Evolutionary conservation across 352 stramenopile genomes (phyloP), one percentile per base, ranked within the genome.

Genomic region (Phytophthora colocasiae): DNA sequence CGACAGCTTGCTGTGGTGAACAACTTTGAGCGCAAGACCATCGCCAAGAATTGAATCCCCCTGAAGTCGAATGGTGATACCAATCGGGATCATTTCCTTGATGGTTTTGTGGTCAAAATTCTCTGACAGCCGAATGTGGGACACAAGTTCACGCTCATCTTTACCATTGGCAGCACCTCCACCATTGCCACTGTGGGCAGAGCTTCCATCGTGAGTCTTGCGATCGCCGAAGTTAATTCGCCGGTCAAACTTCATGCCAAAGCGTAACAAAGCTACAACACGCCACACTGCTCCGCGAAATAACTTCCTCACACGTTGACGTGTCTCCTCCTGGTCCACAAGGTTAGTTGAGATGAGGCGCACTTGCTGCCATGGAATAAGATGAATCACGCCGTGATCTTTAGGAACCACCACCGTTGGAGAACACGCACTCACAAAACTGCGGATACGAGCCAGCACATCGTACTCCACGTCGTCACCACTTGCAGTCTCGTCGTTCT

Each of bases 101-200:
- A 96, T 96, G 7, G 85, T 92, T 63, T 93, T 91, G 81, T 96
- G 88, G 55, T 96, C 87, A 61, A 96, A 96, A 58, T 96, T 94
- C 64, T 96, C 87, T 2, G 87, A 96, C 27, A 96, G 57, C 1
- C 83, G 83, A 43, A 96, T 96, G 51, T 93, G 86, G 24, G 87
- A 90, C 0, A 90, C 80, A 14, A 87, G 65, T 26, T 77, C 64
- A 12, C 87, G 78, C 31, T 83, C 74, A 6, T 84, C 53, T 17
- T 63, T 70, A 4, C 64, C 58, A 57, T 75, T 51, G 1, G 22
- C n/a, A 14, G 56, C 63, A 1, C 53, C 50, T 10, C 48, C 58
- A 14, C 40, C 34, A 38, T 46, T 65, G 10, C 60, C 58, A 15
- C 40, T 58, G 19, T 72, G 52, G 27, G 49, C 32, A 39, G 27